These are phyloP conservation scores for Pascua sp. DNA, from an alignment of 1,284 basidiomycete genomes.

Conservation along the genomic window DNA sequence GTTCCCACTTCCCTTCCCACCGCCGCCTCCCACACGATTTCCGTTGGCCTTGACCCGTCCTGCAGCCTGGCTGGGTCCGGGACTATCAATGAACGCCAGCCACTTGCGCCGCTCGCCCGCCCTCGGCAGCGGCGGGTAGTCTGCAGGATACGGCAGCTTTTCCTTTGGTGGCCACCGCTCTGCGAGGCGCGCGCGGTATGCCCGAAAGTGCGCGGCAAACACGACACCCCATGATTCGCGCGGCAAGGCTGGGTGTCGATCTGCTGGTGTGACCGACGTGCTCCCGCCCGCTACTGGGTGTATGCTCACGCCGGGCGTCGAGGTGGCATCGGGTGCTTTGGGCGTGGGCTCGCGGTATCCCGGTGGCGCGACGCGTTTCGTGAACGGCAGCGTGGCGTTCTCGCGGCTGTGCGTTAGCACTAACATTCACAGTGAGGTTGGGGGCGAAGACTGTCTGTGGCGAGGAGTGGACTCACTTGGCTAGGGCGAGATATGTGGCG, in stretches of 20 bases:
- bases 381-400: slow-evolving; percentile 28
- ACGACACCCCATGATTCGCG: slow-evolving; percentile 31
- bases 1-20: slow-evolving; percentile 3
- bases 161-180: slow-evolving; percentile 14
- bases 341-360: background rate
- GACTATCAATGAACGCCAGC: slow-evolving; percentile 17
- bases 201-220: slow-evolving; percentile 32
- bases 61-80: background rate
- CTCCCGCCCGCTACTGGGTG: background rate
- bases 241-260: slow-evolving; percentile 25
- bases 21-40: background rate
- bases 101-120: slow-evolving; percentile 9
- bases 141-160: slow-evolving; percentile 11
- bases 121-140: slow-evolving; percentile 21
- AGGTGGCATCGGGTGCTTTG: background rate
- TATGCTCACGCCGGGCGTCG: background rate
- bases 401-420: slow-evolving; percentile 17
- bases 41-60: background rate
- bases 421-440: background rate
- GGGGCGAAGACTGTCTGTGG: background rate
- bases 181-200: slow-evolving; percentile 13
- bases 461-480: slow-evolving; percentile 23
- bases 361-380: slow-evolving; percentile 20
- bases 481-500: slow-evolving; percentile 38
- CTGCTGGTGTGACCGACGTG: background rate